phyloP scores from a whole-genome alignment of 805 yeast genomes.

The Ogataea naganishii region DNA sequence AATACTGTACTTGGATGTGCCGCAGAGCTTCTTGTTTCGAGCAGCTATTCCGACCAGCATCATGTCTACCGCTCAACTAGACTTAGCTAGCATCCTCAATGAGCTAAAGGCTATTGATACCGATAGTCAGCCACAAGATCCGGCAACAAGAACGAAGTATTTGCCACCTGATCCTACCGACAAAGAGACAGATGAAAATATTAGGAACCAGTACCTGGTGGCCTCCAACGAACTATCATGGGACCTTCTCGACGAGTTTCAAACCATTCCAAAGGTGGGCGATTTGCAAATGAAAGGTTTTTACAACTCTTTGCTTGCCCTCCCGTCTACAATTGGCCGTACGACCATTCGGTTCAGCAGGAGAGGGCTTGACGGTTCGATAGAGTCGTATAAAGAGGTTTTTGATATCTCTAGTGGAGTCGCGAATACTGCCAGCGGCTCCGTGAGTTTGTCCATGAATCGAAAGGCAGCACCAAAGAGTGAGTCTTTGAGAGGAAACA shows the following conservation, averaged over 20 bases:
- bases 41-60: too few species aligned
- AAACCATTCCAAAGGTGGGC: slow-evolving; percentile 37
- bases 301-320: slow-evolving; percentile 37
- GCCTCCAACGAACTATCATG: slow-evolving; percentile 60
- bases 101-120: too few species aligned
- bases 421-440: slow-evolving; percentile 41
- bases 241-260: slow-evolving; percentile 64
- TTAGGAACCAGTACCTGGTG: slow-evolving; percentile 39
- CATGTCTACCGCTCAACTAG: too few species aligned
- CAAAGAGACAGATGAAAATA: slow-evolving; percentile 10
- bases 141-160: slow-evolving; percentile 7
- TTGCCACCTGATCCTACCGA: slow-evolving; percentile 4
- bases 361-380: slow-evolving; percentile 63
- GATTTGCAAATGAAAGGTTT: slow-evolving; percentile 19
- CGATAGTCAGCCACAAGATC: slow-evolving; percentile 10
- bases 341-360: slow-evolving; percentile 63
- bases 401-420: slow-evolving; percentile 35
- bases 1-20: too few species aligned
- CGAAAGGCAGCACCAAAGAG: slow-evolving; percentile 56
- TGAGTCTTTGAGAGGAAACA: slow-evolving; percentile 59
- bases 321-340: slow-evolving; percentile 57
- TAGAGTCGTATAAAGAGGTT: slow-evolving; percentile 56
- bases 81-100: slow-evolving; percentile 6
- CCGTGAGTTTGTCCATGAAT: slow-evolving; percentile 64
- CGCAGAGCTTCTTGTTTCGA: too few species aligned